Conservation (phyloP, 768 basidiomycete species). For the Pholiota microspora region DNA sequence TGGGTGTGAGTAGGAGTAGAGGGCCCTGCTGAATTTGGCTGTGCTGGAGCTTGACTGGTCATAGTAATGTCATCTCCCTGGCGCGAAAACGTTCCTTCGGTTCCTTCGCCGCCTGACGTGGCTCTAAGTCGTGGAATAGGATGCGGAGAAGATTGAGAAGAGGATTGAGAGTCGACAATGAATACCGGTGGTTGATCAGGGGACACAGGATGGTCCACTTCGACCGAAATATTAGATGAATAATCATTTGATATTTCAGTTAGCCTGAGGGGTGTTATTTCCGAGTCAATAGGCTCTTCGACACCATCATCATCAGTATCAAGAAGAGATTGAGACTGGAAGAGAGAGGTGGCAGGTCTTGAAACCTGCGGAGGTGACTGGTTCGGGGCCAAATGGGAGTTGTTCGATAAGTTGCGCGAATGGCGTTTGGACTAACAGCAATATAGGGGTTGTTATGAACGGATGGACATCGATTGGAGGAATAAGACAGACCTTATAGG, state of each 20-base stretch:
- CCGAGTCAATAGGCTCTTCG: not conserved
- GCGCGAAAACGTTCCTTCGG: not conserved
- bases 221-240: conserved; percentile 1
- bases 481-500: conserved; percentile 41
- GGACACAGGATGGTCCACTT: not conserved
- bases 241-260: conserved; percentile 3
- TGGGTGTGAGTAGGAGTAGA: conserved; percentile 13
- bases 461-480: not conserved
- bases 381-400: conserved; percentile 23
- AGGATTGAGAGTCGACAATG: not conserved
- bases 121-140: not conserved
- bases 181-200: not conserved
- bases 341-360: conserved; percentile 24
- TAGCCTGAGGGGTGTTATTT: conserved; percentile 4
- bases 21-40: not conserved
- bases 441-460: conserved; percentile 7
- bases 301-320: conserved; percentile 14
- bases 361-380: conserved; percentile 27
- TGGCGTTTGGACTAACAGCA: conserved; percentile 44
- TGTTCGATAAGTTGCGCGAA: conserved; percentile 35
- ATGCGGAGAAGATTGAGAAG: not conserved
- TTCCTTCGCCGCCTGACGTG: not conserved
- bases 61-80: not conserved
- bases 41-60: not conserved
- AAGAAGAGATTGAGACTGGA: conserved; percentile 18